Evolutionary conservation across 768 basidiomycete species (phyloP), one percentile per base, ranked within the genome.

Genomic region (Psilocybe cubensis): DNA sequence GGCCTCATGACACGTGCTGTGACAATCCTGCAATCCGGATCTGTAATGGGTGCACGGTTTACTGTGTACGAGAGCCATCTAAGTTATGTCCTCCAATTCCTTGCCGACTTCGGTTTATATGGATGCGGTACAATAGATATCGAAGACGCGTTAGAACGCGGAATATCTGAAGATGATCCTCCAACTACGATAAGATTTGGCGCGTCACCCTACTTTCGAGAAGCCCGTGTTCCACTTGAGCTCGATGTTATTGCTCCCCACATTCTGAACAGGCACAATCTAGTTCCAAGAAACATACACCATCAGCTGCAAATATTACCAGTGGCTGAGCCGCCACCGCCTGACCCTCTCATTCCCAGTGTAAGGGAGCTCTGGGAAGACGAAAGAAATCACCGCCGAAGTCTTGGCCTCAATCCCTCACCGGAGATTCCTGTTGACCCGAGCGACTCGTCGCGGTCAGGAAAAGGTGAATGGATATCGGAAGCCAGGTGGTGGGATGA

Each of bases 321-420:
- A 57, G 90, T 94, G 57, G 84, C 88, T 53, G 72, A 79, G 28
- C 73, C 83, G 18, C 65, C 75, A 14, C 69, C 85, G 53, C 61
- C 79, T 10, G 91, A 92, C 63, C 92, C 91, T 42, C 81, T 96
- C 24, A 90, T 99, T 5, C 78, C 87, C 40, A 88, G 93, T 65
- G 91, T 98, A 44, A 87, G 92, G 60, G 96, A 98, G 72, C 79
- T 98, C 2, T 99, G 96, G 96, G 92, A 96, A 49, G 95, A 98
- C 65, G 96, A 99, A 73, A 84, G 91, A n/a, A 79, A 79, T 10
- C 84, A 94, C 8, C 81, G 96, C 18, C 70, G 72, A 23, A 79
- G 78, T 3, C 82, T 80, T 29, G 94, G 94, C 1, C 78, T 95
- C 29, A 67, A 83, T 57, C 86, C 94, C 4, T 83, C 90, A 17